A percentile compares a stretch with the other conserved stretches of the same genome.
Conservation (phyloP, 768 basidiomycete species). For the Tephrocybe sp. region DNA sequence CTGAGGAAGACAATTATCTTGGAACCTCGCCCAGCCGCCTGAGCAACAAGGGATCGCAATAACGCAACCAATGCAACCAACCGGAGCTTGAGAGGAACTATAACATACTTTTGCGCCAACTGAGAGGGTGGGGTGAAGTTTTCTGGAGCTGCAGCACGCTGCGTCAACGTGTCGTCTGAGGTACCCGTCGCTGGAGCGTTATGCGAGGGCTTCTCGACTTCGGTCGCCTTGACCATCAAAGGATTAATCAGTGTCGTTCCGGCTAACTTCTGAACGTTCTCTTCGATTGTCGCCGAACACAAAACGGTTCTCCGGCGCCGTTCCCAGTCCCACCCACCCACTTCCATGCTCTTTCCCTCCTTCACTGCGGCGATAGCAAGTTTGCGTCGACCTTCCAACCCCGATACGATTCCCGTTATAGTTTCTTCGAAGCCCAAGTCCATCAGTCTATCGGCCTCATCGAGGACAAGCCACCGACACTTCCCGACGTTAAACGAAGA, state of each 20-base stretch:
- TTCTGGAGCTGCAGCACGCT: slow-evolving; percentile 29
- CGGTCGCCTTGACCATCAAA: slow-evolving; percentile 76
- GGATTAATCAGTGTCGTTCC: slow-evolving; percentile 78
- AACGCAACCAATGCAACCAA: slow-evolving; percentile 87
- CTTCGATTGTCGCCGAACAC: slow-evolving; percentile 95
- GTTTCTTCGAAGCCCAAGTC: slow-evolving; percentile 98
- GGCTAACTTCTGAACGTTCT: slow-evolving; percentile 92
- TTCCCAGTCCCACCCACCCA: slow-evolving; percentile 86
- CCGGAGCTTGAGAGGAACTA: slow-evolving; percentile 91
- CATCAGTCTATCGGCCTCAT: slow-evolving; percentile 97
- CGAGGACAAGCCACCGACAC: slow-evolving; percentile 93
- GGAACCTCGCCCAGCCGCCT: slow-evolving; percentile 50
- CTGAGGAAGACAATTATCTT: slow-evolving; percentile 95
- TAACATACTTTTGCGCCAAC: slow-evolving; percentile 84
- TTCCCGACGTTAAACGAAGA: slow-evolving; percentile 90
- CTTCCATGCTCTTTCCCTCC: slow-evolving; percentile 66
- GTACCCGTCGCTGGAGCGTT: slow-evolving; percentile 13
- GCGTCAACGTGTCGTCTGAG: slow-evolving; percentile 15
- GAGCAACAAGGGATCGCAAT: slow-evolving; percentile 73
- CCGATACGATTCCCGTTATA: slow-evolving; percentile 83
- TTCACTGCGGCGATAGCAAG: slow-evolving; percentile 67
- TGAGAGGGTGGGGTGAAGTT: slow-evolving; percentile 94
- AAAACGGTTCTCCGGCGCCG: slow-evolving; percentile 78
- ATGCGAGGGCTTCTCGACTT: slow-evolving; percentile 36
- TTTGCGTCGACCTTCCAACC: slow-evolving; percentile 78